phyloP scores from a whole-genome alignment of 208 protist genomes.

The Acanthamoeba triangularis region DNA sequence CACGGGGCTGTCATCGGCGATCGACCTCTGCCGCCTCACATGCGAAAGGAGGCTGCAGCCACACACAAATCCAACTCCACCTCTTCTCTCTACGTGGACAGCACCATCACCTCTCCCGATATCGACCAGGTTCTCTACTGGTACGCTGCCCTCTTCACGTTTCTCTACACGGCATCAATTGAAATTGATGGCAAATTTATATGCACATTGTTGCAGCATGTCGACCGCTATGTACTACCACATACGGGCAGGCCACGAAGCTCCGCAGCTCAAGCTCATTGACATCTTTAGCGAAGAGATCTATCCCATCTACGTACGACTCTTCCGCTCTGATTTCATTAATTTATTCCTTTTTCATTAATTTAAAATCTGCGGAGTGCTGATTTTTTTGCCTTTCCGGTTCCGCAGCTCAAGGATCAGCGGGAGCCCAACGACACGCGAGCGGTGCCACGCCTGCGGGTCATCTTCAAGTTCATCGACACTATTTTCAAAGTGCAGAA shows the following conservation, averaged over 20 bases:
- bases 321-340: not conserved
- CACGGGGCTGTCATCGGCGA: conserved; percentile 44
- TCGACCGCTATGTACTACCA: conserved; percentile 68
- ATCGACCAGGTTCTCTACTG: conserved; percentile 64
- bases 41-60: conserved; percentile 36
- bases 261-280: conserved; percentile 4
- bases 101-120: conserved; percentile 69
- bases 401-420: conserved; percentile 48
- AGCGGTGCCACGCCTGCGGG: conserved; percentile 26
- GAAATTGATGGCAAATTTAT: not conserved
- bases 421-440: conserved; percentile 44
- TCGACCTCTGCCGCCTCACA: conserved; percentile 40
- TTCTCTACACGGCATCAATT: not conserved
- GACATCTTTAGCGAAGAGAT: conserved; percentile 77
- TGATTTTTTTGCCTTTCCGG: not conserved
- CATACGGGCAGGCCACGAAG: conserved; percentile 46
- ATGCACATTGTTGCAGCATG: conserved; percentile 45
- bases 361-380: not conserved
- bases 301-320: conserved; percentile 42
- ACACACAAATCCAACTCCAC: conserved; percentile 76
- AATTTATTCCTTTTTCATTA: not conserved
- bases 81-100: conserved; percentile 72
- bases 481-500: conserved; percentile 75
- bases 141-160: not conserved
- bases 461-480: conserved; percentile 71